Conservation (phyloP, 495 filamentous ascomycete species). For the Collariella sp. region DNA sequence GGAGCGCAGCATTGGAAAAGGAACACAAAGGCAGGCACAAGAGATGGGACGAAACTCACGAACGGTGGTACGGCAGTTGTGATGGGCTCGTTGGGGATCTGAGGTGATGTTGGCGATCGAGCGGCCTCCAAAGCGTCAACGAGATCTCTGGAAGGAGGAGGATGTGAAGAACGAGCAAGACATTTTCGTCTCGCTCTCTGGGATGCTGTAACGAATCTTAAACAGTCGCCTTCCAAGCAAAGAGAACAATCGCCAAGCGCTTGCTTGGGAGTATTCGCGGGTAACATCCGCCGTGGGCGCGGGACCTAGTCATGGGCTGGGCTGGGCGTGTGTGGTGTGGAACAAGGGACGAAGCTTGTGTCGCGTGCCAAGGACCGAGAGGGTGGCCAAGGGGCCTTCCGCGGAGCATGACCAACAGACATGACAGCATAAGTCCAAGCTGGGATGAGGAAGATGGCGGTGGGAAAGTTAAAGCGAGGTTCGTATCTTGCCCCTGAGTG, state of each 20-base stretch:
- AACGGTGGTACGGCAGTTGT: not conserved
- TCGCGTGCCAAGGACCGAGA: not conserved
- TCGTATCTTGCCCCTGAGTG: too few relatives aligned
- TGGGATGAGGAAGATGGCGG: too few relatives aligned
- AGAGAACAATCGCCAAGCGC: not conserved
- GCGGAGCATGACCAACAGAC: not conserved
- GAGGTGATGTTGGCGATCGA: not conserved
- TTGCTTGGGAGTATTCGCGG: not conserved
- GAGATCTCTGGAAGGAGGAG: not conserved
- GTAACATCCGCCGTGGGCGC: not conserved
- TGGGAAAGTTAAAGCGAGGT: too few relatives aligned
- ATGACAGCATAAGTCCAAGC: not conserved
- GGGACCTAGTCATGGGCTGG: not conserved
- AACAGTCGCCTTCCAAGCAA: not conserved
- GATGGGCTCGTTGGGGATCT: not conserved
- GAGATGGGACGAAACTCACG: not conserved
- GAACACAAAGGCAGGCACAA: not conserved
- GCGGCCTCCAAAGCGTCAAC: not conserved
- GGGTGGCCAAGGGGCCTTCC: not conserved
- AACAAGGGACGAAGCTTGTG: constrained; percentile 3
- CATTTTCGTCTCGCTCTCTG: not conserved
- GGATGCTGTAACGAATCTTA: not conserved
- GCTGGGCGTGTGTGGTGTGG: not conserved
- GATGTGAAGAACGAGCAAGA: not conserved
- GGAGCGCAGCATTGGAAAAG: not conserved